phyloP scores from a whole-genome alignment of 257 asterid genomes.

The Salvia hispanica region DNA sequence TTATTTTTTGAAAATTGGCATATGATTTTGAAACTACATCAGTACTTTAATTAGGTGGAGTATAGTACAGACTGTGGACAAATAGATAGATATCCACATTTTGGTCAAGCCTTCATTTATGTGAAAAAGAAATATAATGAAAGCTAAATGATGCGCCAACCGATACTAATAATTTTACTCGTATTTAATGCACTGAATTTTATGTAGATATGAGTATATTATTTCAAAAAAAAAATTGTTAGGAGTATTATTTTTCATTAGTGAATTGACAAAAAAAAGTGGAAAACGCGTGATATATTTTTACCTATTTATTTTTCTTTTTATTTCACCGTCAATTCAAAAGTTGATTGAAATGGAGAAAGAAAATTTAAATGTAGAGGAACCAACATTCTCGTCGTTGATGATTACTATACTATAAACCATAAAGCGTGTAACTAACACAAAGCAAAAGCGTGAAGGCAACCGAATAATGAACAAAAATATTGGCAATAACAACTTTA shows the following conservation, averaged over 20 bases:
- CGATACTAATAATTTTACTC: not conserved
- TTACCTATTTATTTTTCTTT: not conserved
- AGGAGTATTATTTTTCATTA: too few relatives aligned
- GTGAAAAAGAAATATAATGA: not conserved
- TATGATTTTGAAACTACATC: too few relatives aligned
- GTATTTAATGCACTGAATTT: not conserved
- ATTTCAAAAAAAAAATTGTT: not conserved
- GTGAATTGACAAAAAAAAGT: too few relatives aligned
- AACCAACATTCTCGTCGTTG: slow-evolving; percentile 31
- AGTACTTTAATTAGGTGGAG: not conserved
- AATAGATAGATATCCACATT: too few relatives aligned
- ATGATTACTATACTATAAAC: not conserved
- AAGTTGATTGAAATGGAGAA: slow-evolving; percentile 1
- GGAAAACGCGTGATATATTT: not conserved
- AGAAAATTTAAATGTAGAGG: not conserved
- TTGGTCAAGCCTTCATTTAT: not conserved
- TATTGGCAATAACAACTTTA: slow-evolving; percentile 27
- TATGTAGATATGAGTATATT: not conserved
- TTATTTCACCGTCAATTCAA: slow-evolving; percentile 12
- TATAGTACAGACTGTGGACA: not conserved
- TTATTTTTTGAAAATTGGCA: too few relatives aligned
- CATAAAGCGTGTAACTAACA: slow-evolving; percentile 37
- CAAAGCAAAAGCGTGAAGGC: slow-evolving; percentile 37
- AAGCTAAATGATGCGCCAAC: not conserved
- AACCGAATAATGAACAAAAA: slow-evolving; percentile 31